These are phyloP conservation scores for Malus hybrid DNA, from an alignment of 331 rosid species.

Conservation along the genomic window DNA sequence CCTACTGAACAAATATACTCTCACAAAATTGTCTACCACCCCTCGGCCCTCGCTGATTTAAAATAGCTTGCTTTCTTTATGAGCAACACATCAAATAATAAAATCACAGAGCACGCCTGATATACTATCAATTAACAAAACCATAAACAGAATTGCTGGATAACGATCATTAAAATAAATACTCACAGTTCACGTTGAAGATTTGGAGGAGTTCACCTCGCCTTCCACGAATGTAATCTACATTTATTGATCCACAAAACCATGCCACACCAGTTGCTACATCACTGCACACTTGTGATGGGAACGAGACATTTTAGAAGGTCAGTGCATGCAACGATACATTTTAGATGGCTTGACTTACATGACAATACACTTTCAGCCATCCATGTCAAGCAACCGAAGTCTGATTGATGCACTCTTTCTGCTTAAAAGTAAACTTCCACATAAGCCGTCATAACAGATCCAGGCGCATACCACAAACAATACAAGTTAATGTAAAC, in stretches of 20 bases:
- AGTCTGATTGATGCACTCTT: background rate
- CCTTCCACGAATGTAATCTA: too few relatives aligned
- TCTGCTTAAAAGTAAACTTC: background rate
- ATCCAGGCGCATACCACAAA: too few relatives aligned
- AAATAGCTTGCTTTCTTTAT: background rate
- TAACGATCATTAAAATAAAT: background rate
- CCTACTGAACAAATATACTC: too few relatives aligned
- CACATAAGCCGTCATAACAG: background rate
- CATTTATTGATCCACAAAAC: too few relatives aligned
- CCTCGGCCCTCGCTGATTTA: background rate
- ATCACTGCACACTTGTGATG: too few relatives aligned
- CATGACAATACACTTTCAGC: background rate
- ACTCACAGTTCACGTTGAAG: background rate
- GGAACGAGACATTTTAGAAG: too few relatives aligned
- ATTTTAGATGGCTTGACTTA: background rate
- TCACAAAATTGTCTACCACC: background rate
- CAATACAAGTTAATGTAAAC: too few relatives aligned
- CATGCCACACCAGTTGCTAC: too few relatives aligned
- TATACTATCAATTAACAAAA: background rate
- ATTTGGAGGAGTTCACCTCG: background rate
- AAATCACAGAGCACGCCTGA: background rate
- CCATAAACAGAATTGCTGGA: background rate
- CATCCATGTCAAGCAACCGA: background rate
- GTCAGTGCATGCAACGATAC: background rate
- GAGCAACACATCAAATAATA: background rate